Evolutionary conservation across 371 early-diverging fungal genomes (phyloP).

Genomic region (Mucor lusitanicus): DNA sequence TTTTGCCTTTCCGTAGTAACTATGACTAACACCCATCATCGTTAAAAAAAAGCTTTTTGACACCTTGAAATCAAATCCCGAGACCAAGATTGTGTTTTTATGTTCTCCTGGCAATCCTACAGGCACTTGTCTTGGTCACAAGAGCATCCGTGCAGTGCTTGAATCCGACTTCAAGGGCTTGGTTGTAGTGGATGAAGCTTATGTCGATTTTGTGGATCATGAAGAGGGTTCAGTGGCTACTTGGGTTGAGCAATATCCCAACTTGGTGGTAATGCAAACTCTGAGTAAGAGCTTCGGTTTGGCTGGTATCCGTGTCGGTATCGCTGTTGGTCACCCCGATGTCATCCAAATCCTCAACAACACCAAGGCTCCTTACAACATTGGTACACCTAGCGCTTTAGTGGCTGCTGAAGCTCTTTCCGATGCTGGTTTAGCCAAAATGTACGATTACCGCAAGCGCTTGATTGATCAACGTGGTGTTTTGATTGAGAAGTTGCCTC

Average conservation of each 20-base stretch:
- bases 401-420: slow-evolving; percentile 81
- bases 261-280: slow-evolving; percentile 95
- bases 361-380: slow-evolving; percentile 97
- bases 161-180: slow-evolving; percentile 71
- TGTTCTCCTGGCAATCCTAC: slow-evolving; percentile 99
- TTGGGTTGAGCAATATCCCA: slow-evolving; percentile 85
- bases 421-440: slow-evolving; percentile 66
- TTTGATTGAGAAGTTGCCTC: slow-evolving; percentile 60
- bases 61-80: slow-evolving; percentile 63
- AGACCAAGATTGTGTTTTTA: slow-evolving; percentile 88
- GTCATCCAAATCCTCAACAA: slow-evolving; percentile 90
- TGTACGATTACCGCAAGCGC: slow-evolving; percentile 59
- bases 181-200: slow-evolving; percentile 97
- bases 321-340: slow-evolving; percentile 80
- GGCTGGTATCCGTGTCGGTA: slow-evolving; percentile 91
- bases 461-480: slow-evolving; percentile 67
- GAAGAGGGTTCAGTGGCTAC: slow-evolving; percentile 70
- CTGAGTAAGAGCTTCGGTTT: slow-evolving; percentile 96
- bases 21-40: not conserved
- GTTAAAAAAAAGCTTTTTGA: slow-evolving; percentile 55
- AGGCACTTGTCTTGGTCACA: slow-evolving; percentile 75
- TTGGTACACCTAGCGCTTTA: slow-evolving; percentile 83
- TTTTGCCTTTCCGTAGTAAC: not conserved
- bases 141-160: slow-evolving; percentile 75
- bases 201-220: slow-evolving; percentile 88